A percentile compares a stretch with the other conserved stretches of the same genome.
phyloP scores from a whole-genome alignment of 352 stramenopile species.

The Aphanomyces astaci region DNA sequence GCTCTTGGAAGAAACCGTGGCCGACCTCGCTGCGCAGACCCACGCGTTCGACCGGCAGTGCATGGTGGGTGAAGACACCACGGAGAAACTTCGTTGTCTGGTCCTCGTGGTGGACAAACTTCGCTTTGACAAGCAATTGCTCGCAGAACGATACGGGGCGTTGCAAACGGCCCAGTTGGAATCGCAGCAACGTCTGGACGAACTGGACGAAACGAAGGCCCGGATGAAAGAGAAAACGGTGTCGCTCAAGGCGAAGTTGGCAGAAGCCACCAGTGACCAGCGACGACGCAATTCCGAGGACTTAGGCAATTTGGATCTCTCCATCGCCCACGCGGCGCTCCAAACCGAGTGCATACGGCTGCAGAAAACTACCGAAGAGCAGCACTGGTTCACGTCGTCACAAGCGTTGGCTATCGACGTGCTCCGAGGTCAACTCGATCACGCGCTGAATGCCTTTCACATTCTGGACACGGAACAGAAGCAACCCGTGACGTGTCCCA shows the following conservation, averaged over 20 bases:
- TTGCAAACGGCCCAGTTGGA: neutral
- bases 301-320: neutral
- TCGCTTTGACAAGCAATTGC: conserved; percentile 2
- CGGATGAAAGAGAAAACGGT: neutral
- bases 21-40: neutral
- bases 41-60: neutral
- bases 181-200: neutral
- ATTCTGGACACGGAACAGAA: neutral
- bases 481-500: neutral
- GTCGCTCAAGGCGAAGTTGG: neutral
- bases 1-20: neutral
- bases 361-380: neutral
- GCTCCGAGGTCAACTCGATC: neutral
- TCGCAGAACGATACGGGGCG: neutral
- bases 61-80: neutral
- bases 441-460: neutral
- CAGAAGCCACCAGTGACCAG: neutral
- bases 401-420: neutral
- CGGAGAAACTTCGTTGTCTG: neutral
- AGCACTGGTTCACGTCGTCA: neutral
- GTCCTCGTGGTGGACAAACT: neutral
- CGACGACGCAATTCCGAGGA: neutral
- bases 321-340: neutral
- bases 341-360: neutral
- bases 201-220: neutral